phyloP scores from a whole-genome alignment of 192 early-diverging fungal species.

The Backusella luteola region DNA sequence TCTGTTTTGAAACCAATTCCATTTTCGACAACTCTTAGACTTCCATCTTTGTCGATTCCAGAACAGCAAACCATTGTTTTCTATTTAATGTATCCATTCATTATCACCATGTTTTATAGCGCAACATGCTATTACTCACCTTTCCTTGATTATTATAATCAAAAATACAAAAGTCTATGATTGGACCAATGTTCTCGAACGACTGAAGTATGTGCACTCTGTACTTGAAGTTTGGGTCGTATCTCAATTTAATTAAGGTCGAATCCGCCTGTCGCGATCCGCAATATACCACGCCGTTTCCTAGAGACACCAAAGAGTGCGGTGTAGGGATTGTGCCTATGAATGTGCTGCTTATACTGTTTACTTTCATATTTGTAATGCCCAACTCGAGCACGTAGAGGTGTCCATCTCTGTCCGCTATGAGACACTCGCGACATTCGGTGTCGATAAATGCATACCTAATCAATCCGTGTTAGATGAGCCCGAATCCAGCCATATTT shows the following conservation, averaged over 20 bases:
- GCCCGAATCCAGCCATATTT: neutral
- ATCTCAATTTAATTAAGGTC: slow-evolving; percentile 63
- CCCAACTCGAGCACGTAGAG: slow-evolving; percentile 52
- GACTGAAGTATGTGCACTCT: slow-evolving; percentile 61
- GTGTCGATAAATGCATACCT: slow-evolving; percentile 54
- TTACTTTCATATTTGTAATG: slow-evolving; percentile 7
- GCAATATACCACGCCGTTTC: slow-evolving; percentile 68
- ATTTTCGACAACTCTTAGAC: slow-evolving; percentile 80
- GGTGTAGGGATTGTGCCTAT: slow-evolving; percentile 46
- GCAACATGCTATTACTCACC: slow-evolving; percentile 4
- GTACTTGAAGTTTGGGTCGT: slow-evolving; percentile 42
- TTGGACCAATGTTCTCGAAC: slow-evolving; percentile 77
- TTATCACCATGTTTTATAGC: no score
- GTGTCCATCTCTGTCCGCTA: slow-evolving; percentile 66
- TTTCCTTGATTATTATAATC: slow-evolving; percentile 70
- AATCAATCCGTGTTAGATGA: neutral
- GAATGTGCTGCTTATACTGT: slow-evolving; percentile 22
- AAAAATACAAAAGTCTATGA: slow-evolving; percentile 83
- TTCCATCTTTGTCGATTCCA: slow-evolving; percentile 71
- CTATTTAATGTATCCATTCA: slow-evolving; percentile 31
- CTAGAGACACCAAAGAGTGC: slow-evolving; percentile 66
- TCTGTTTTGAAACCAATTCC: slow-evolving; percentile 83
- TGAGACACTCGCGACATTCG: slow-evolving; percentile 55
- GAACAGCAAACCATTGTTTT: slow-evolving; percentile 82
- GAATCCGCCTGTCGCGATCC: slow-evolving; percentile 90